phyloP scores from a whole-genome alignment of 2,329 filamentous ascomycete genomes.

The Penicillium oxalicum region DNA sequence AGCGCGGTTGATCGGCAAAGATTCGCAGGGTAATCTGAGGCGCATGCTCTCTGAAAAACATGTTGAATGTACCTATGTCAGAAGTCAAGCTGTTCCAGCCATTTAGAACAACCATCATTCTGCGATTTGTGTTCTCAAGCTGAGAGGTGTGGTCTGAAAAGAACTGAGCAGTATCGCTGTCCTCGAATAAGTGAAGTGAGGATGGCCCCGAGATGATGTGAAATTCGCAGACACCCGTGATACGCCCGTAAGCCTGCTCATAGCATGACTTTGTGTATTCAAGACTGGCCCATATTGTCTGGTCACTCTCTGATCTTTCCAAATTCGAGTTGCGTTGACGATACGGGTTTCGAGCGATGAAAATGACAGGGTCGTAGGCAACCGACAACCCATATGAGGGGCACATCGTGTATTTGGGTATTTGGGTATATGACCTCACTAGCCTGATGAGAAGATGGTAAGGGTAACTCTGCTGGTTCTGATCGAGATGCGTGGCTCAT shows the following conservation, averaged over 20 bases:
- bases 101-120: constrained; percentile 1
- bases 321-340: neutral
- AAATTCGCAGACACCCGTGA: neutral
- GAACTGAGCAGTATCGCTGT: neutral
- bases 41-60: neutral
- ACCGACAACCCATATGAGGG: neutral
- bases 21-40: neutral
- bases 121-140: neutral
- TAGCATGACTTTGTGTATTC: neutral
- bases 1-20: neutral
- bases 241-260: neutral
- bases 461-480: too few relatives aligned
- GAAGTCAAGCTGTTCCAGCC: constrained; percentile 2
- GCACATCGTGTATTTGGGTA: neutral
- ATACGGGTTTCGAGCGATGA: neutral
- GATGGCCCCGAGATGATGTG: neutral
- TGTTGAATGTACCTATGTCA: neutral
- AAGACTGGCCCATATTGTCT: neutral
- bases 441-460: too few relatives aligned
- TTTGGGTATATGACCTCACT: too few relatives aligned
- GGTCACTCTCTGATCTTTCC: neutral
- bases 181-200: neutral
- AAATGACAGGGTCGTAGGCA: neutral
- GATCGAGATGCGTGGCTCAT: too few relatives aligned
- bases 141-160: neutral